Conservation (phyloP, 768 basidiomycete species). For the Cystobasidium ongulense region DNA sequence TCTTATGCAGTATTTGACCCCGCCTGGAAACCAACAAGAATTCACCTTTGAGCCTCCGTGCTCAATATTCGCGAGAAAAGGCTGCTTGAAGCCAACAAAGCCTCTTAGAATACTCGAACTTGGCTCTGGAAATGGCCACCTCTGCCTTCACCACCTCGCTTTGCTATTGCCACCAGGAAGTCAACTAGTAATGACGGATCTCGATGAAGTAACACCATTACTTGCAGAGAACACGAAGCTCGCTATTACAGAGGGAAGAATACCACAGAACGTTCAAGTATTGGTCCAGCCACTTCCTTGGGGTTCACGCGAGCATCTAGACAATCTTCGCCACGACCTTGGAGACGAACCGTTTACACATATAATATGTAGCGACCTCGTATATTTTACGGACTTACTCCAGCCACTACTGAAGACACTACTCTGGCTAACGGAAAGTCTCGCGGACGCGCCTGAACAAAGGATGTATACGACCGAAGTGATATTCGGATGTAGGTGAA, state of each 20-base stretch:
- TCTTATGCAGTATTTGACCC: slow-evolving; percentile 13
- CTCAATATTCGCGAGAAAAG: neutral
- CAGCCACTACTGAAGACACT: slow-evolving; percentile 18
- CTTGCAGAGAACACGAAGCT: neutral
- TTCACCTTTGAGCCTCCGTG: slow-evolving; percentile 9
- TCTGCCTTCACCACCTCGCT: neutral
- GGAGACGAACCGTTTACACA: slow-evolving; percentile 12
- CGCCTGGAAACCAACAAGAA: neutral
- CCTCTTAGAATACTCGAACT: slow-evolving; percentile 15
- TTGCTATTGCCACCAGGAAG: neutral
- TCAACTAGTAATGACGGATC: slow-evolving; percentile 2
- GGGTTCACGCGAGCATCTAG: neutral
- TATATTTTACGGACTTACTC: slow-evolving; percentile 21
- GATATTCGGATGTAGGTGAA: slow-evolving; percentile 22
- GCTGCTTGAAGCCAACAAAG: neutral
- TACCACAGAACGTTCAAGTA: neutral
- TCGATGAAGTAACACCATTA: slow-evolving; percentile 8
- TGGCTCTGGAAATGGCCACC: slow-evolving; percentile 1
- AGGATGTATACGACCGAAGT: neutral
- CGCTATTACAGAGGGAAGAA: neutral
- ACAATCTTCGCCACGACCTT: neutral
- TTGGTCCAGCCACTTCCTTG: neutral
- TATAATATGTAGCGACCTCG: slow-evolving; percentile 29
- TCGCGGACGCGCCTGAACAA: neutral
- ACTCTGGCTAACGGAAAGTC: slow-evolving; percentile 16